These are phyloP conservation scores for Calonectria pseudoreteaudii DNA, from an alignment of 2,329 filamentous ascomycete species.

Conservation along the genomic window DNA sequence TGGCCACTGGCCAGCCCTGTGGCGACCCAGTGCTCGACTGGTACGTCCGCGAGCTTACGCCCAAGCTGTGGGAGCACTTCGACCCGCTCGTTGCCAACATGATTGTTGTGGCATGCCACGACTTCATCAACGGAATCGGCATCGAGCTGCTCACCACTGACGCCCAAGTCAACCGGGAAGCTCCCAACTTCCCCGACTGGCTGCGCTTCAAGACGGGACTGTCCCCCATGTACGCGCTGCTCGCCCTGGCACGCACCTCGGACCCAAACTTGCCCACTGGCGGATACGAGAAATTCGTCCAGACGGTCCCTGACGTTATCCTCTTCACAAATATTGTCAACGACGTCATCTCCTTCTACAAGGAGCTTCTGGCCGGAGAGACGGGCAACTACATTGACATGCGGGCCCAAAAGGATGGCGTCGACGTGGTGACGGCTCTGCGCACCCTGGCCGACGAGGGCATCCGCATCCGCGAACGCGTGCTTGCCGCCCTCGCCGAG, in stretches of 20 bases:
- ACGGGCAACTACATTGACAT: constrained; percentile 26
- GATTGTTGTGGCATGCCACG: neutral
- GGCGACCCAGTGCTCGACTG: neutral
- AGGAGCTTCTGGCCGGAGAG: constrained; percentile 20
- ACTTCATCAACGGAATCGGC: neutral
- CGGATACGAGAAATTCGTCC: neutral
- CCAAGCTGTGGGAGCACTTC: neutral
- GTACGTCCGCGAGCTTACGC: neutral
- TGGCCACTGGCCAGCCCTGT: neutral
- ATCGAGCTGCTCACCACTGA: neutral
- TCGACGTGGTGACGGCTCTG: constrained; percentile 10
- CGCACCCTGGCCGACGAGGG: neutral
- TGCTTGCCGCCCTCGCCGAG: neutral
- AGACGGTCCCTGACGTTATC: constrained; percentile 22
- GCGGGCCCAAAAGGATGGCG: constrained; percentile 16
- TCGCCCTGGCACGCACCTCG: constrained; percentile 9
- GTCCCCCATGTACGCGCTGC: constrained; percentile 26
- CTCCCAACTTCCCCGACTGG: constrained; percentile 22
- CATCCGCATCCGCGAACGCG: neutral
- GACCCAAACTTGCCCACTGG: neutral
- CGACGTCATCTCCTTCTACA: constrained; percentile 27
- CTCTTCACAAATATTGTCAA: constrained; percentile 27
- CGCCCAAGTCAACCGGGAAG: neutral
- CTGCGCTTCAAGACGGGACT: constrained; percentile 25
- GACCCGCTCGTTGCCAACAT: neutral